These are phyloP conservation scores for Epichloe hybrida DNA, from an alignment of 2,329 filamentous ascomycete genomes.

Conservation along the genomic window DNA sequence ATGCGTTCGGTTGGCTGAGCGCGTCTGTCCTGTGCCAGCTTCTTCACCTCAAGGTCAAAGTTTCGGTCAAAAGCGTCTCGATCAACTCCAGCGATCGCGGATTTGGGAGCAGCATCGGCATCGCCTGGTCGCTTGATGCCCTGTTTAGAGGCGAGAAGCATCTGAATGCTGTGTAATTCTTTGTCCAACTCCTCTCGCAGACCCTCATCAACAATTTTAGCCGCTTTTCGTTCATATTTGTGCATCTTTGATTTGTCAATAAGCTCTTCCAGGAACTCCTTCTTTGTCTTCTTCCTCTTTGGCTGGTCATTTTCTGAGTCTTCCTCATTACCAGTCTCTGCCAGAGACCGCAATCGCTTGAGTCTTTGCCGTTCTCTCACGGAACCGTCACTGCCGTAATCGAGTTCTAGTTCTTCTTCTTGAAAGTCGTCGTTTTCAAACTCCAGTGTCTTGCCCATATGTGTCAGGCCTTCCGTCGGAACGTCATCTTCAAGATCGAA, in stretches of 20 bases:
- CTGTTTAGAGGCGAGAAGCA: slow-evolving; percentile 45
- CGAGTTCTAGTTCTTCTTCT: slow-evolving; percentile 54
- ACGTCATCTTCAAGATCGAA: slow-evolving; percentile 77
- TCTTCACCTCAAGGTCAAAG: slow-evolving; percentile 72
- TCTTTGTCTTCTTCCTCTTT: slow-evolving; percentile 83
- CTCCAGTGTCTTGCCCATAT: slow-evolving; percentile 62
- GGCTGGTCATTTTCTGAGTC: slow-evolving; percentile 43
- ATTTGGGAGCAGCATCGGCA: slow-evolving; percentile 10
- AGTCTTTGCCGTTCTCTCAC: slow-evolving; percentile 39
- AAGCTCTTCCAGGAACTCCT: slow-evolving; percentile 95
- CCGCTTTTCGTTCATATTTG: slow-evolving; percentile 86
- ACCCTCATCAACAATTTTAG: slow-evolving; percentile 88
- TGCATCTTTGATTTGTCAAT: slow-evolving; percentile 94
- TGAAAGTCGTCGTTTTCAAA: slow-evolving; percentile 66
- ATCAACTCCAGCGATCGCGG: slow-evolving; percentile 39
- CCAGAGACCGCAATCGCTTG: slow-evolving; percentile 40
- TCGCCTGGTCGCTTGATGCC: slow-evolving; percentile 24
- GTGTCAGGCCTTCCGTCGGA: slow-evolving; percentile 56
- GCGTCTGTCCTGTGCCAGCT: slow-evolving; percentile 71
- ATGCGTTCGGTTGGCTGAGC: slow-evolving; percentile 77
- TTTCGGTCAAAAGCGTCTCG: slow-evolving; percentile 64
- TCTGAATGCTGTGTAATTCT: slow-evolving; percentile 63
- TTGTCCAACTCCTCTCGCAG: slow-evolving; percentile 73
- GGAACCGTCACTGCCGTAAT: slow-evolving; percentile 43
- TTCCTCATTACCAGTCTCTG: slow-evolving; percentile 31